phyloP scores from a whole-genome alignment of 495 filamentous ascomycete genomes.

The Aspergillus funiculosus region DNA sequence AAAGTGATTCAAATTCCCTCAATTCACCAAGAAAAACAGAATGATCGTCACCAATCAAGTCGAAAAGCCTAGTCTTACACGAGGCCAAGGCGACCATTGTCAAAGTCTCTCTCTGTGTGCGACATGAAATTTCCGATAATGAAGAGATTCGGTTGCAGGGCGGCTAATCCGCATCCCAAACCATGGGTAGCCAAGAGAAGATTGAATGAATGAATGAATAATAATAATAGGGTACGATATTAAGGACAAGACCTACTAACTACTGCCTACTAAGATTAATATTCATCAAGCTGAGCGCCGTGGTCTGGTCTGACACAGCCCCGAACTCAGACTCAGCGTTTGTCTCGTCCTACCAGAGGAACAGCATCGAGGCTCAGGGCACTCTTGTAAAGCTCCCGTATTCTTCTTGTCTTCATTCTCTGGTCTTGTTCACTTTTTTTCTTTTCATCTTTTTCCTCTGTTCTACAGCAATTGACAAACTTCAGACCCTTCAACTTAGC shows the following conservation, averaged over 20 bases:
- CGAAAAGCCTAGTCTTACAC: no score
- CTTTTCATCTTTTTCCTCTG: neutral
- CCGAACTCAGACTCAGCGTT: neutral
- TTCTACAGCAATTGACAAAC: neutral
- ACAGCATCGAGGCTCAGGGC: neutral
- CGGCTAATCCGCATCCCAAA: constrained; percentile 13
- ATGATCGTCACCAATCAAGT: no score
- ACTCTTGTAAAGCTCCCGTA: neutral
- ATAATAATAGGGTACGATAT: neutral
- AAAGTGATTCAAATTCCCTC: no score
- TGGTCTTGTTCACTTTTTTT: neutral
- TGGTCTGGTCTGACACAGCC: constrained; percentile 11
- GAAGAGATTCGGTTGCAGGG: constrained; percentile 3
- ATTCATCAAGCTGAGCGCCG: constrained; percentile 1
- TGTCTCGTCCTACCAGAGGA: constrained; percentile 1
- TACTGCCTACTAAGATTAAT: constrained; percentile 11
- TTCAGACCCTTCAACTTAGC: neutral
- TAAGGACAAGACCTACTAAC: neutral
- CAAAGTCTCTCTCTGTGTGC: neutral
- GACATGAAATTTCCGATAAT: neutral
- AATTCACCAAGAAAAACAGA: no score
- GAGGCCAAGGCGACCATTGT: no score
- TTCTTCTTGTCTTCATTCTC: neutral
- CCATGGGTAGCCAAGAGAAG: constrained; percentile 8
- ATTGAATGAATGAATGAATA: neutral